These are phyloP conservation scores for Pseudocercospora fuligena DNA, from an alignment of 2,329 filamentous ascomycete species.

Conservation along the genomic window DNA sequence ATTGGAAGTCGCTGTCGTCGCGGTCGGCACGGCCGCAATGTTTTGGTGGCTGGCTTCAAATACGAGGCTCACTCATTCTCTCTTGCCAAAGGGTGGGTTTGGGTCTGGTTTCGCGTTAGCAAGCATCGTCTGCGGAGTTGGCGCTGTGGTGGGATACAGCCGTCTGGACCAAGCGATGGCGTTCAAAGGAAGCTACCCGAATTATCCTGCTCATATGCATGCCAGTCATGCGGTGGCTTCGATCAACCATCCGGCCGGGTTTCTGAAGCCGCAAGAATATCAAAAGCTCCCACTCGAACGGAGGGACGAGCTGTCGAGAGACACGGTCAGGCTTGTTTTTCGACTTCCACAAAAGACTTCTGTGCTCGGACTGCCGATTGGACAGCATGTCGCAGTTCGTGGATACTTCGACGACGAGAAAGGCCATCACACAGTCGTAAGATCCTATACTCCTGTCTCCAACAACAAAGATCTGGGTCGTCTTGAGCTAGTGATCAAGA, in stretches of 20 bases:
- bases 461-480: conserved; percentile 48
- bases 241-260: conserved; percentile 45
- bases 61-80: background rate
- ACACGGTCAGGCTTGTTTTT: conserved; percentile 38
- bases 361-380: conserved; percentile 43
- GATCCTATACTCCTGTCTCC: conserved; percentile 34
- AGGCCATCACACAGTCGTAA: conserved; percentile 23
- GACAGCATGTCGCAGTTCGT: conserved; percentile 42
- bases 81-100: conserved; percentile 35
- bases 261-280: conserved; percentile 57
- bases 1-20: conserved; percentile 16
- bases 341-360: conserved; percentile 30
- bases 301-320: conserved; percentile 27
- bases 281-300: conserved; percentile 51
- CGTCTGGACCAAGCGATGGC: conserved; percentile 26
- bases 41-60: conserved; percentile 21
- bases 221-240: conserved; percentile 1
- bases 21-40: conserved; percentile 18
- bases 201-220: conserved; percentile 47
- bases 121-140: conserved; percentile 26
- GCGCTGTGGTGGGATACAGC: conserved; percentile 19
- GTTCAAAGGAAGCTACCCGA: conserved; percentile 21
- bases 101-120: conserved; percentile 47
- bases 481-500: conserved; percentile 58
- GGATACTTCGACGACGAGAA: conserved; percentile 29